Evolutionary conservation across 306 rosid species (phyloP), one percentile per base, ranked within the genome.

Genomic region (Hippophae tibetana): DNA sequence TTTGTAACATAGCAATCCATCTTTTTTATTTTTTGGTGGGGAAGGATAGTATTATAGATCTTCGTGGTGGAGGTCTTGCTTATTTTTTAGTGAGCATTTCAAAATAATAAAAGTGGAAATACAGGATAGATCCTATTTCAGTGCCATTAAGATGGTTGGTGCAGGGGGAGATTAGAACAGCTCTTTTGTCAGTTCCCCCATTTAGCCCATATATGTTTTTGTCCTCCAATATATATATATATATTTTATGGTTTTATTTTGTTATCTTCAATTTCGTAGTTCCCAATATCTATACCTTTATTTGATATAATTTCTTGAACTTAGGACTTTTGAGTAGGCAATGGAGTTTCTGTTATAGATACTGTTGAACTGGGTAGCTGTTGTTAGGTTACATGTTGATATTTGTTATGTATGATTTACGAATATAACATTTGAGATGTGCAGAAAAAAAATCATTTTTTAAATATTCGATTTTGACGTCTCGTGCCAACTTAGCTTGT

Each of bases 241-340:
- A 3, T 9, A 7, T 26, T 12, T 31, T 11, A 58, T 54, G 45
- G 31, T 53, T 7, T 43, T 26, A 68, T 58, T 85, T 66, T 80
- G 72, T 65, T 76, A 70, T 48, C 66, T 81, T 73, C 79, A 72
- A 72, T 83, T 86, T 81, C 82, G 76, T 63, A 80, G 80, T 85
- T 58, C 43, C 74, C 78, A 75, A 78, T 76, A 72, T 82, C 69
- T 73, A 76, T 69, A 60, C 44, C 70, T 61, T 57, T 60, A 67
- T 74, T 78, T 78, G 80, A 76, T 74, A 71, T 71, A 75, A 49
- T 47, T 76, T 77, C 76, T 73, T 78, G 64, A 82, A 72, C 74
- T 47, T 85, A 85, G 97, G n/a, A n/a, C n/a, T n/a, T n/a, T n/a
- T n/a, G 73, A 66, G 74, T 85, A 84, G 96, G 73, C 63, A 70